These are phyloP conservation scores for Mycena maculata DNA, from an alignment of 768 basidiomycete genomes.

Conservation along the genomic window DNA sequence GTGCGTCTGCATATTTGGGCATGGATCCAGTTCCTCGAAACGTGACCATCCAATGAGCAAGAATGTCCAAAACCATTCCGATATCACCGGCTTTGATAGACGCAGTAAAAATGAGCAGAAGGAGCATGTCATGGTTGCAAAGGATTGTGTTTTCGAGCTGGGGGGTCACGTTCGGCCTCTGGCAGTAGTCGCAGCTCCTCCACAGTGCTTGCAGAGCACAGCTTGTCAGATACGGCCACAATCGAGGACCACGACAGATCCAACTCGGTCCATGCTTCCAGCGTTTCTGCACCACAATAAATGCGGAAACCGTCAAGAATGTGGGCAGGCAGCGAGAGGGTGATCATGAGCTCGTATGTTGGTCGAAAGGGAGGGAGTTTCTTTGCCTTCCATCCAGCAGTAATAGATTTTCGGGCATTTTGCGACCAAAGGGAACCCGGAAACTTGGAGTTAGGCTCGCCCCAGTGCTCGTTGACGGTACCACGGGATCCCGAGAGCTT, in stretches of 20 bases:
- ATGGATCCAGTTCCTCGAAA: conserved; percentile 29
- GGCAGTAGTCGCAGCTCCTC: conserved; percentile 5
- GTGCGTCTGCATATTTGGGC: conserved; percentile 32
- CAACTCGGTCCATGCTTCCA: conserved; percentile 2
- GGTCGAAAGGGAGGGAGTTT: not conserved
- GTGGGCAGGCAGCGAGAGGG: not conserved
- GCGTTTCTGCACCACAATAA: conserved; percentile 10
- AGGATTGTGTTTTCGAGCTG: conserved; percentile 29
- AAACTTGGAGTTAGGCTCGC: conserved; percentile 37
- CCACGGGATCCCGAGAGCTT: conserved; percentile 38
- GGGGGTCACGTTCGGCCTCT: conserved; percentile 10
- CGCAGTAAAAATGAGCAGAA: conserved; percentile 18
- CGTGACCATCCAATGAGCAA: conserved; percentile 32
- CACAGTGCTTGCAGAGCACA: conserved; percentile 21
- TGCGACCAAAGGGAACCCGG: conserved; percentile 28
- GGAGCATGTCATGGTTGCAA: conserved; percentile 33
- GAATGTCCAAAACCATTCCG: conserved; percentile 25
- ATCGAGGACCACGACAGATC: not conserved
- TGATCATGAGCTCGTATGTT: not conserved
- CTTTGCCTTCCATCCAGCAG: not conserved
- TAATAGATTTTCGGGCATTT: not conserved
- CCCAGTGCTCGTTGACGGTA: conserved; percentile 43
- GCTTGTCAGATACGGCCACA: not conserved
- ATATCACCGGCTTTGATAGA: conserved; percentile 33
- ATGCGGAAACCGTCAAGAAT: conserved; percentile 7